Percentiles rank a stretch among this genome's conserved stretches.
phyloP scores from a whole-genome alignment of 768 basidiomycete species.

The Naematelia encephala region DNA sequence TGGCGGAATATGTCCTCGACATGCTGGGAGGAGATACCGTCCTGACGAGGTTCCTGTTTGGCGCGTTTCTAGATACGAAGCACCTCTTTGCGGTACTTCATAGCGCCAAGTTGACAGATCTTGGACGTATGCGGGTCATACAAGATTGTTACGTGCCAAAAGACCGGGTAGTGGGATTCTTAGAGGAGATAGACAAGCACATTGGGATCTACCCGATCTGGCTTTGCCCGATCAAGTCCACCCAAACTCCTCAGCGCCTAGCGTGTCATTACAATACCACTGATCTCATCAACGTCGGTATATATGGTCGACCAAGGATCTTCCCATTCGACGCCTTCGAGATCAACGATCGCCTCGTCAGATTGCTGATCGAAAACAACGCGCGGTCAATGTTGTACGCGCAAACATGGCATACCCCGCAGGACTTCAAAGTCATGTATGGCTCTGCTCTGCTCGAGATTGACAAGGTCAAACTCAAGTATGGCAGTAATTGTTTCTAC shows the following conservation, averaged over 20 bases:
- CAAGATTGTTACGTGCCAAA: no score
- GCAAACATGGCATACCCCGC: slow-evolving; percentile 16
- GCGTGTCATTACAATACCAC: slow-evolving; percentile 8
- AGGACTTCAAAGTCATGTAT: slow-evolving; percentile 18
- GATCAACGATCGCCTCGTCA: slow-evolving; percentile 9
- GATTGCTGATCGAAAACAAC: slow-evolving; percentile 5
- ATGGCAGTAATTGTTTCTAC: slow-evolving; percentile 11
- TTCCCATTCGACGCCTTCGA: slow-evolving; percentile 15
- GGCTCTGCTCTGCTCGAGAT: slow-evolving; percentile 4
- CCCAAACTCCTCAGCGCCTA: slow-evolving; percentile 6
- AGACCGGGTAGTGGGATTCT: slow-evolving; percentile 10
- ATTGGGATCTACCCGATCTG: slow-evolving; percentile 21
- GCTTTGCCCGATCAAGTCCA: slow-evolving; percentile 17
- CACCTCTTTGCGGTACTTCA: slow-evolving; percentile 21
- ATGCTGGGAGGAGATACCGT: slow-evolving; percentile 18
- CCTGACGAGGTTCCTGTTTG: slow-evolving; percentile 7
- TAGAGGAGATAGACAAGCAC: slow-evolving; percentile 7
- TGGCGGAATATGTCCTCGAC: slow-evolving; percentile 19
- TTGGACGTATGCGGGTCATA: no score
- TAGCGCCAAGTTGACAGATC: no score
- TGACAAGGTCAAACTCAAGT: slow-evolving; percentile 5
- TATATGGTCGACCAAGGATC: slow-evolving; percentile 19
- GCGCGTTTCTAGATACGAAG: slow-evolving; percentile 17
- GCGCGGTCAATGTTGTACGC: slow-evolving; percentile 23
- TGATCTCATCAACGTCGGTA: slow-evolving; percentile 23